Percentiles rank a stretch among this genome's conserved stretches.
These are phyloP conservation scores for Solanum phureja DNA, from an alignment of 257 asterid species.

Conservation along the genomic window DNA sequence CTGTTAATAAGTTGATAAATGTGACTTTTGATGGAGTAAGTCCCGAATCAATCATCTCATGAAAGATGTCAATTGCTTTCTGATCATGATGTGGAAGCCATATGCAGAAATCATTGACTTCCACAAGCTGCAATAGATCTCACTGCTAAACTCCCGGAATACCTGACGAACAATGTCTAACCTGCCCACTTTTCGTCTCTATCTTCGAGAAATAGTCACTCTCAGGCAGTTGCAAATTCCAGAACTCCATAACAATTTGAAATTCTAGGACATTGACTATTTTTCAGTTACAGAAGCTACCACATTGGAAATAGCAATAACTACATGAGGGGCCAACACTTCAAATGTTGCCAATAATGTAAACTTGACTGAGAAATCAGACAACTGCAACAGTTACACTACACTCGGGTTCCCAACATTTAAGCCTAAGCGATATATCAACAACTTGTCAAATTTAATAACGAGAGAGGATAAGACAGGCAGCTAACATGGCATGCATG, in stretches of 20 bases:
- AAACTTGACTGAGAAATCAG: not conserved
- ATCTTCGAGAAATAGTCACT: not conserved
- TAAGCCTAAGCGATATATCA: not conserved
- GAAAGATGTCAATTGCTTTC: slow-evolving; percentile 39
- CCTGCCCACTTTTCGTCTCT: not conserved
- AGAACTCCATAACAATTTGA: not conserved
- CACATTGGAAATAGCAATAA: not conserved
- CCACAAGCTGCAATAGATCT: slow-evolving; percentile 51
- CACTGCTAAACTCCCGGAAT: slow-evolving; percentile 7
- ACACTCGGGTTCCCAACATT: not conserved
- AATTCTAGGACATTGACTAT: not conserved
- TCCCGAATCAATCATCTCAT: slow-evolving; percentile 34
- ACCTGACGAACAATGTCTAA: slow-evolving; percentile 36
- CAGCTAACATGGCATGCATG: not conserved
- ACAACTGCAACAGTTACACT: not conserved
- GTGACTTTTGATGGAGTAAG: slow-evolving; percentile 41
- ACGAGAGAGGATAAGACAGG: not conserved
- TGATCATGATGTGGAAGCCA: slow-evolving; percentile 40
- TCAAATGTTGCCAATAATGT: not conserved
- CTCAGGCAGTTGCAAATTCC: not conserved
- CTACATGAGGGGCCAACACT: not conserved
- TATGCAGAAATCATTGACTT: slow-evolving; percentile 56
- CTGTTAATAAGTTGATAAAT: slow-evolving; percentile 51
- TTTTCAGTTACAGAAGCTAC: not conserved
- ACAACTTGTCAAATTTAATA: not conserved